phyloP scores from a whole-genome alignment of 2,329 filamentous ascomycete species.

The Botrytis hyacinthi region DNA sequence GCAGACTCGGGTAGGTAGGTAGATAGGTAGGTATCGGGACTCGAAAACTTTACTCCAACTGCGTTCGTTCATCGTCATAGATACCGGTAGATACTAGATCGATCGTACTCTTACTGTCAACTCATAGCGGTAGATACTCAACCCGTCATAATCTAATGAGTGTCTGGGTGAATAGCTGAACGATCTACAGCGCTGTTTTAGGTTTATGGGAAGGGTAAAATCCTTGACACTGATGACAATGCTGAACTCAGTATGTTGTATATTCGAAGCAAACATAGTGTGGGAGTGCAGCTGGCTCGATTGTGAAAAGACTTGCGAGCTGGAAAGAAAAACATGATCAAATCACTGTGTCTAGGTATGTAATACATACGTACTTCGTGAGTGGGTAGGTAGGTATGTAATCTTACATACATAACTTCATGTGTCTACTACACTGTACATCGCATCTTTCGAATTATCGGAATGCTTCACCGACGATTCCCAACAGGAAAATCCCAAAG shows the following conservation, averaged over 20 bases:
- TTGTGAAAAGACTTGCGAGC: neutral
- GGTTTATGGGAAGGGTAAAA: neutral
- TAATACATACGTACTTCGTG: neutral
- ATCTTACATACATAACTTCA: neutral
- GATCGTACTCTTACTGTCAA: neutral
- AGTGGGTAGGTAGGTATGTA: neutral
- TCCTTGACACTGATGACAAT: neutral
- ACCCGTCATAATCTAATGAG: neutral
- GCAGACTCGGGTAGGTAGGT: neutral
- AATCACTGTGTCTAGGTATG: neutral
- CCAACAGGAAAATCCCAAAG: neutral
- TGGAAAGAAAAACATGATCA: neutral
- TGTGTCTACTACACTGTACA: neutral
- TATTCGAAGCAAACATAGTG: neutral
- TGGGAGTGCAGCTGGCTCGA: neutral
- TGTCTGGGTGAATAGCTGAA: neutral
- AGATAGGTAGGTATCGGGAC: neutral
- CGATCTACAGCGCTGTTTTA: slow-evolving; percentile 5
- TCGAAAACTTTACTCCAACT: too few species aligned
- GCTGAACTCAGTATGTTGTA: neutral
- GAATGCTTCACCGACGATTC: neutral
- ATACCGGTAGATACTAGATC: neutral
- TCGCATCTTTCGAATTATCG: neutral
- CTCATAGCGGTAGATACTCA: neutral
- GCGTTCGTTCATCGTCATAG: neutral